phyloP scores from a whole-genome alignment of 2,329 filamentous ascomycete species.

The Fonsecaea erecta region DNA sequence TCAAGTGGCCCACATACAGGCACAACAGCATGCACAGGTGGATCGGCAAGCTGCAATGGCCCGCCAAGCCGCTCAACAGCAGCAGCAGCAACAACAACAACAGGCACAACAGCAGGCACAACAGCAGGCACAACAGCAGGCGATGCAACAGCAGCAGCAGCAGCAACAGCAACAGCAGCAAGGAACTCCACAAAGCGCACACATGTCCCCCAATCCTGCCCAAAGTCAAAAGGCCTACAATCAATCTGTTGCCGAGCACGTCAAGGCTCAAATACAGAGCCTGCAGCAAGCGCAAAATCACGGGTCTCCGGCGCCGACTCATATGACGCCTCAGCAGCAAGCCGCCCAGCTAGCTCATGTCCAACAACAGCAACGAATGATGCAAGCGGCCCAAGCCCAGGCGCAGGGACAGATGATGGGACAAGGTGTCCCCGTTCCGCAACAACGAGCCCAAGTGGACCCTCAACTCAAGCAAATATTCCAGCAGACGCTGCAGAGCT shows the following conservation, averaged over 20 bases:
- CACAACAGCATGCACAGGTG: conserved; percentile 38
- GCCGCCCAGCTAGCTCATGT: conserved; percentile 29
- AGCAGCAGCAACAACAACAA: conserved; percentile 40
- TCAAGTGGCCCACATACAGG: conserved; percentile 36
- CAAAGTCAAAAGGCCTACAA: conserved; percentile 33
- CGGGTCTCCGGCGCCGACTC: conserved; percentile 32
- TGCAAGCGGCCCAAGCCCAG: conserved; percentile 22
- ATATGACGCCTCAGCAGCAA: conserved; percentile 36
- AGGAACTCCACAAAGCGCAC: conserved; percentile 36
- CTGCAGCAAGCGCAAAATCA: conserved; percentile 30
- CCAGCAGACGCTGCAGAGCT: conserved; percentile 24
- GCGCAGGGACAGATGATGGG: conserved; percentile 34
- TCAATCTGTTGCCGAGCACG: conserved; percentile 29
- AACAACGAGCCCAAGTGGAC: conserved; percentile 30
- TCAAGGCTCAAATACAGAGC: conserved; percentile 35
- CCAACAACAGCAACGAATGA: conserved; percentile 31
- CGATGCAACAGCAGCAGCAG: too few species aligned
- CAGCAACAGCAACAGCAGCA: conserved; percentile 33
- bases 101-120: not conserved
- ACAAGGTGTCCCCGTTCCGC: conserved; percentile 20
- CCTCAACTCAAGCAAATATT: conserved; percentile 30
- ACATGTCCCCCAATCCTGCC: conserved; percentile 40
- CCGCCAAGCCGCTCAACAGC: conserved; percentile 41
- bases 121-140: conserved; percentile 33
- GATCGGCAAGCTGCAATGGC: conserved; percentile 39